Conservation (phyloP, 2,329 filamentous ascomycete species). For the Didymella arachidicola region DNA sequence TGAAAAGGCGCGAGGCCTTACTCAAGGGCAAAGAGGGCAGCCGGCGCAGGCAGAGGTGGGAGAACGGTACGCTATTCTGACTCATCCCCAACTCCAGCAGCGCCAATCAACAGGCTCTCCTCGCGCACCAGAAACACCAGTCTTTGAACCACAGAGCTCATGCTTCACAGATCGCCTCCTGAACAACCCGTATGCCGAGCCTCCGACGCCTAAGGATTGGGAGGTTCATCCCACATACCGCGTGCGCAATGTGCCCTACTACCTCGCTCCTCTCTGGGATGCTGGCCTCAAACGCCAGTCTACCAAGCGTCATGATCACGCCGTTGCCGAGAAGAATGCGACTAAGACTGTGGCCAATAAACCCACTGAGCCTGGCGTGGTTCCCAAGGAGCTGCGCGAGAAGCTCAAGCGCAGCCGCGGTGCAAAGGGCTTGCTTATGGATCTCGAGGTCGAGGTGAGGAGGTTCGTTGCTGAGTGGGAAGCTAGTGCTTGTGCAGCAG, state of each 20-base stretch:
- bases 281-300: constrained; percentile 56
- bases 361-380: constrained; percentile 57
- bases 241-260: constrained; percentile 82
- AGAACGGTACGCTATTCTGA: constrained; percentile 73
- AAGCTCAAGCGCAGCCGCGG: constrained; percentile 81
- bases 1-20: constrained; percentile 74
- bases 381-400: constrained; percentile 81
- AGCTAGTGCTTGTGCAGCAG: constrained; percentile 59
- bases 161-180: constrained; percentile 75
- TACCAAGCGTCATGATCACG: constrained; percentile 54
- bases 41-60: constrained; percentile 86
- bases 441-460: constrained; percentile 84
- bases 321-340: constrained; percentile 44
- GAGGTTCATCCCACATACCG: constrained; percentile 81
- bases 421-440: constrained; percentile 80
- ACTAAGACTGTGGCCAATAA: constrained; percentile 50
- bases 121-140: background rate
- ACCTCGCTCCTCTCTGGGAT: constrained; percentile 87
- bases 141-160: background rate
- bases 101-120: background rate
- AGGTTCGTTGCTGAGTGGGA: constrained; percentile 73
- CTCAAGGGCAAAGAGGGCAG: constrained; percentile 92
- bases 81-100: background rate
- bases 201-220: constrained; percentile 84
- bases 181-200: constrained; percentile 83